Base-by-base conservation (phyloP, 164 flowering plant genomes). In the Dillenia suffruticosa region DNA sequence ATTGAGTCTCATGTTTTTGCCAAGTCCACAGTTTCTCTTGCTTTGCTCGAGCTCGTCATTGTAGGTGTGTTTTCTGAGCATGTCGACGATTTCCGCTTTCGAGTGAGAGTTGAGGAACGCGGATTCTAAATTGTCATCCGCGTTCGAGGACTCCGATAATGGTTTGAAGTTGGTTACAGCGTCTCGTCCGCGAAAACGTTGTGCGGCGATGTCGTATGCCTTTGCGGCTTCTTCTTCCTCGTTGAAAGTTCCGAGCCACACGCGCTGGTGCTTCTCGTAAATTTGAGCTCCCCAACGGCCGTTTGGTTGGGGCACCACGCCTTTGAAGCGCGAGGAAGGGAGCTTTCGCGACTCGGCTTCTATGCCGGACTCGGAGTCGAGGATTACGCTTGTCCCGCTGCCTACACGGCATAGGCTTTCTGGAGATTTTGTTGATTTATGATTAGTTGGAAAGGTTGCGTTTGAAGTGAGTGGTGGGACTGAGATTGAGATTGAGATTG, bases 271-370 rank as follows among this genome's bases (percentile, higher is more conserved):
- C 67, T 88, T 93, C 86, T 90, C 98, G 74, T 92, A 92, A 57
- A 92, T 90, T 72, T 92, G 98, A 0, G 98, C 91, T 0, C 98
- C 98, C 98, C 98, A 92, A 0, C 97, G 82, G 16, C 98, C 98
- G 63, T 92, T 92, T 0, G 98, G 97, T 63, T 92, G 98, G 0
- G 98, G 98, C 7, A 92, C 98, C 0, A 92, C 98, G 2, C 98
- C 98, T 55, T 92, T 92, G 86, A 75, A 92, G 26, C 75, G 79
- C 12, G 98, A 92, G 0, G 93, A 89, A 2, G 94, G 94, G 12
- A 92, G 92, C 68, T 92, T 92, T 26, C 88, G 62, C 1, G 96
- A 84, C 63, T 85, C 96, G 9, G 92, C 89, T 54, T 85, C 96
- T 12, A 73, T 75, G 2, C 86, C 89, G 46, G 49, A 58, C 7